A percentile compares a stretch with the other conserved stretches of the same genome.
phyloP scores from a whole-genome alignment of 2,329 filamentous ascomycete genomes.

The Beauveria varroae region DNA sequence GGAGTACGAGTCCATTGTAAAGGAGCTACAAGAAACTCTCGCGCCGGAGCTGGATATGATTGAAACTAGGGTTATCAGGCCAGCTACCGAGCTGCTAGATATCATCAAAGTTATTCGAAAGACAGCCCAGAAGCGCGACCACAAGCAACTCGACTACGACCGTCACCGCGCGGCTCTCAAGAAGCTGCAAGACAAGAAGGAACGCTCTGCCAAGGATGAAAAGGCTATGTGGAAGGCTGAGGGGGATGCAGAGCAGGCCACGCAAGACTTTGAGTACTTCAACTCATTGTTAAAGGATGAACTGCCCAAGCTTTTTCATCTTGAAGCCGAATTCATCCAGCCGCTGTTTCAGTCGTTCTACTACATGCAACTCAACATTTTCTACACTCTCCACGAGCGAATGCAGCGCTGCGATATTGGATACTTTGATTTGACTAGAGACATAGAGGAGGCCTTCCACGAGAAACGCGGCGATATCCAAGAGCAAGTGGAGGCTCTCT shows the following conservation, averaged over 20 bases:
- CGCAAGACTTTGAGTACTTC: slow-evolving; percentile 96
- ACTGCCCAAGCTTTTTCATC: slow-evolving; percentile 78
- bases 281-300: slow-evolving; percentile 96
- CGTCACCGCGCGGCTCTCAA: slow-evolving; percentile 76
- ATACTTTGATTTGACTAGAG: slow-evolving; percentile 88
- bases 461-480: slow-evolving; percentile 84
- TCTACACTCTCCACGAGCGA: slow-evolving; percentile 95
- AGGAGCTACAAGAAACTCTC: slow-evolving; percentile 81
- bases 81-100: slow-evolving; percentile 86
- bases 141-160: slow-evolving; percentile 96
- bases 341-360: slow-evolving; percentile 98
- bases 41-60: slow-evolving; percentile 97
- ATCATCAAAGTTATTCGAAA: slow-evolving; percentile 96
- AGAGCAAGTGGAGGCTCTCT: slow-evolving; percentile 72
- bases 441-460: slow-evolving; percentile 86
- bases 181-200: slow-evolving; percentile 96
- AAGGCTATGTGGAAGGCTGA: slow-evolving; percentile 96
- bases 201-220: slow-evolving; percentile 91
- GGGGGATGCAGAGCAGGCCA: slow-evolving; percentile 81
- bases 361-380: slow-evolving; percentile 99
- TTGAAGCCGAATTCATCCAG: slow-evolving; percentile 92
- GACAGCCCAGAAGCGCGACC: slow-evolving; percentile 78
- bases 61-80: slow-evolving; percentile 80
- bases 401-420: slow-evolving; percentile 98
- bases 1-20: slow-evolving; percentile 88